These are phyloP conservation scores for Talaromyces funiculosus DNA, from an alignment of 2,329 filamentous ascomycete species.

Conservation along the genomic window DNA sequence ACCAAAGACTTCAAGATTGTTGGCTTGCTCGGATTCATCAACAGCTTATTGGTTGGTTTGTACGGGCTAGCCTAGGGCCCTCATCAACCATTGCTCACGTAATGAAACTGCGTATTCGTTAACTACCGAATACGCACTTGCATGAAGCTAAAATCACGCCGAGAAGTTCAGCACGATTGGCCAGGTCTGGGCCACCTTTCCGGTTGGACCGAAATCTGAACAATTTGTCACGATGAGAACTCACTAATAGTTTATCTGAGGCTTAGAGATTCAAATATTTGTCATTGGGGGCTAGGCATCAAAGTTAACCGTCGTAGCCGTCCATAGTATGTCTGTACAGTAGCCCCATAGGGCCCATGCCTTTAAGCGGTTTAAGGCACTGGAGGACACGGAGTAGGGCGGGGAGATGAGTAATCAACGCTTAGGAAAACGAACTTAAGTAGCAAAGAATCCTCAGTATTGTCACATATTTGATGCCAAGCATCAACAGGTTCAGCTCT, in stretches of 20 bases:
- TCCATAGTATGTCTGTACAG: too few relatives aligned
- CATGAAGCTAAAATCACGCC: not conserved
- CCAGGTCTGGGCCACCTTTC: not conserved
- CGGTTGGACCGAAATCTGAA: not conserved
- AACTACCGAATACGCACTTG: constrained; percentile 8
- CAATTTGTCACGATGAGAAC: constrained; percentile 1
- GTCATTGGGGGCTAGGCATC: not conserved
- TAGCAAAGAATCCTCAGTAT: too few relatives aligned
- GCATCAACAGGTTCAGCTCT: constrained; percentile 1
- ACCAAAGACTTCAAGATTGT: not conserved
- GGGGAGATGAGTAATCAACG: not conserved
- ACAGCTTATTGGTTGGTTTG: not conserved
- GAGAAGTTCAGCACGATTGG: not conserved
- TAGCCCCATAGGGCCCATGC: not conserved
- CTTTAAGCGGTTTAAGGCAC: not conserved
- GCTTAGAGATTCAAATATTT: constrained; percentile 3
- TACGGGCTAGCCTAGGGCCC: not conserved
- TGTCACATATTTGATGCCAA: not conserved
- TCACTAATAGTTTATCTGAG: not conserved
- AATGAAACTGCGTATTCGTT: not conserved
- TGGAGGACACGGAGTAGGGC: not conserved
- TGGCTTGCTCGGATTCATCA: not conserved
- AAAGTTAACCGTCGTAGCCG: not conserved
- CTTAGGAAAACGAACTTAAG: not conserved
- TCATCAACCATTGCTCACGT: not conserved